These are phyloP conservation scores for Nemania sp. DNA, from an alignment of 2,329 filamentous ascomycete species.

Conservation along the genomic window DNA sequence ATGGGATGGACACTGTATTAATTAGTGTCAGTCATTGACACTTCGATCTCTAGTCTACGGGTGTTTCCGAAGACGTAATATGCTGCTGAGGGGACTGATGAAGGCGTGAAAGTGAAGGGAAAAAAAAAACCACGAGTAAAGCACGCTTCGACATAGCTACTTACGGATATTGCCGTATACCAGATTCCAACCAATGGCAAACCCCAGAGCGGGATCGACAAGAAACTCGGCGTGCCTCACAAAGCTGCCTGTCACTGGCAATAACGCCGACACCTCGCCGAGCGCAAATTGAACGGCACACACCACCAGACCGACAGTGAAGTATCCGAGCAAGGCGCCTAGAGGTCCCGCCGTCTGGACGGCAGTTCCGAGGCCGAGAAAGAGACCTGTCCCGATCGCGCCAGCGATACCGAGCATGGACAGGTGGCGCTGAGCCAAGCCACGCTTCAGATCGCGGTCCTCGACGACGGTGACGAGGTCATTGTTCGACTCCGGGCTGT, in stretches of 20 bases:
- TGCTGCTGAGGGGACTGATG: background rate
- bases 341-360: constrained; percentile 56
- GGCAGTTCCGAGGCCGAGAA: constrained; percentile 61
- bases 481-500: constrained; percentile 35
- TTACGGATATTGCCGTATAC: constrained; percentile 54
- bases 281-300: constrained; percentile 63
- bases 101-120: background rate
- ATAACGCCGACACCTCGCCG: constrained; percentile 63
- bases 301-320: constrained; percentile 60
- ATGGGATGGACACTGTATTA: constrained; percentile 51
- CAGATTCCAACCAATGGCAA: constrained; percentile 58
- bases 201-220: constrained; percentile 64
- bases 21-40: background rate
- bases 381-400: constrained; percentile 64
- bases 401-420: constrained; percentile 67
- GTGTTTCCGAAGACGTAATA: background rate
- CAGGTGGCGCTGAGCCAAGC: constrained; percentile 59
- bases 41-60: background rate
- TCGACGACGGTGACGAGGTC: constrained; percentile 56
- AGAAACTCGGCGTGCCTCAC: constrained; percentile 64
- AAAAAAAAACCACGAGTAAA: too few relatives aligned
- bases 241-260: constrained; percentile 67
- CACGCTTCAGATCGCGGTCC: constrained; percentile 52
- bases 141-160: background rate
- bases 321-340: constrained; percentile 56